These are phyloP conservation scores for Aspergillus steynii DNA, from an alignment of 495 filamentous ascomycete genomes.

Conservation along the genomic window DNA sequence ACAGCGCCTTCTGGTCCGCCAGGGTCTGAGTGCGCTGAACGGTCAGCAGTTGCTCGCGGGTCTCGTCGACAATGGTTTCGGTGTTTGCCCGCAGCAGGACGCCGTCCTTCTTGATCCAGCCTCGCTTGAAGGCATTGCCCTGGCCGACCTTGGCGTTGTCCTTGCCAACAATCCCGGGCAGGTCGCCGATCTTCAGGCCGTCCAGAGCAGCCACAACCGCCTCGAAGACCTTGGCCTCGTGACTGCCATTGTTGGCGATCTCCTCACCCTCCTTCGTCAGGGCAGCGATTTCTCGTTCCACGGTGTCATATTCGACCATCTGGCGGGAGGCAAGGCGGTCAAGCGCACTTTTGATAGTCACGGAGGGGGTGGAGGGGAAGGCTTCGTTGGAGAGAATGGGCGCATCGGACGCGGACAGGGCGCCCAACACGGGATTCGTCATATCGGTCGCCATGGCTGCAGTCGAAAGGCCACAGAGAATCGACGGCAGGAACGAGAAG, in stretches of 20 bases:
- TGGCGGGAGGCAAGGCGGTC: constrained; percentile 79
- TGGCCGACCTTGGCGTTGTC: constrained; percentile 88
- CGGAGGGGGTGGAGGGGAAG: constrained; percentile 72
- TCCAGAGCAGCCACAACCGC: constrained; percentile 75
- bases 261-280: constrained; percentile 77
- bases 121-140: constrained; percentile 92
- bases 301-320: constrained; percentile 83
- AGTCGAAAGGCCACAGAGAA: constrained; percentile 28
- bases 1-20: constrained; percentile 67
- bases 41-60: constrained; percentile 67
- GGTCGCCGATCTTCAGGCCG: constrained; percentile 76
- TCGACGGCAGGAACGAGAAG: constrained; percentile 18
- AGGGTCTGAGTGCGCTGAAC: constrained; percentile 69
- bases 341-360: constrained; percentile 78
- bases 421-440: constrained; percentile 63
- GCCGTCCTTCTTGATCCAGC: constrained; percentile 91
- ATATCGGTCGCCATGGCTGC: constrained; percentile 62
- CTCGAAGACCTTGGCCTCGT: constrained; percentile 93
- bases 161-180: constrained; percentile 76
- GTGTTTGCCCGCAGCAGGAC: constrained; percentile 59
- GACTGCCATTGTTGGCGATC: constrained; percentile 82
- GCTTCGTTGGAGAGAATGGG: constrained; percentile 71
- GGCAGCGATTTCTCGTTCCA: constrained; percentile 74
- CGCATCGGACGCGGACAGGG: constrained; percentile 60
- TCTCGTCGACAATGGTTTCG: constrained; percentile 75